Evolutionary conservation across 192 early-diverging fungal genomes (phyloP).

Genomic region (Entomortierella lignicola): DNA sequence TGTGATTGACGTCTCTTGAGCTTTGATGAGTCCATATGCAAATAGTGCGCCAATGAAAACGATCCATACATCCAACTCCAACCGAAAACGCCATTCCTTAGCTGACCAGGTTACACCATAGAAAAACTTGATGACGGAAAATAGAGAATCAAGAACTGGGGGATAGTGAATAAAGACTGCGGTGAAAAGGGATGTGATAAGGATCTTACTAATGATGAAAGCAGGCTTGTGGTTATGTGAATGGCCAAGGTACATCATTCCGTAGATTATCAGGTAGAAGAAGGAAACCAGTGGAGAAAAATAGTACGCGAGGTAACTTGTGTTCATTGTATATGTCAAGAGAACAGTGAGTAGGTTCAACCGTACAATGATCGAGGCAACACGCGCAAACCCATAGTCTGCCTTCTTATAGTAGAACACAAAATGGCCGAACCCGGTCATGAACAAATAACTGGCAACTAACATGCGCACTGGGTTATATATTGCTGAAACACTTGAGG

Average conservation of each 20-base stretch:
- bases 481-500: constrained; percentile 68
- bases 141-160: constrained; percentile 55
- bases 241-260: constrained; percentile 69
- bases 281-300: constrained; percentile 80
- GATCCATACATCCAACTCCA: constrained; percentile 74
- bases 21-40: constrained; percentile 63
- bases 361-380: constrained; percentile 71
- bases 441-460: constrained; percentile 84
- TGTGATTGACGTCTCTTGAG: constrained; percentile 50
- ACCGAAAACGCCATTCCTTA: constrained; percentile 77
- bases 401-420: constrained; percentile 76
- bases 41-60: constrained; percentile 76
- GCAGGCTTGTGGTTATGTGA: constrained; percentile 59
- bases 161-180: constrained; percentile 53
- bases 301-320: constrained; percentile 80
- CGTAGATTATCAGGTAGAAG: constrained; percentile 76
- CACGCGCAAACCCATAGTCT: constrained; percentile 73
- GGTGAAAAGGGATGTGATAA: constrained; percentile 49
- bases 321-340: constrained; percentile 75
- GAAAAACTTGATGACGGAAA: constrained; percentile 55
- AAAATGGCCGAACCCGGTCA: constrained; percentile 87
- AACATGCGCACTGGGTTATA: constrained; percentile 80
- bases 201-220: constrained; percentile 67
- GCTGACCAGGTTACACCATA: constrained; percentile 70
- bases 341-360: constrained; percentile 75